A percentile compares a stretch with the other conserved stretches of the same genome.
These are phyloP conservation scores for Pichia sp. DNA, from an alignment of 1,139 yeast species.

Conservation along the genomic window DNA sequence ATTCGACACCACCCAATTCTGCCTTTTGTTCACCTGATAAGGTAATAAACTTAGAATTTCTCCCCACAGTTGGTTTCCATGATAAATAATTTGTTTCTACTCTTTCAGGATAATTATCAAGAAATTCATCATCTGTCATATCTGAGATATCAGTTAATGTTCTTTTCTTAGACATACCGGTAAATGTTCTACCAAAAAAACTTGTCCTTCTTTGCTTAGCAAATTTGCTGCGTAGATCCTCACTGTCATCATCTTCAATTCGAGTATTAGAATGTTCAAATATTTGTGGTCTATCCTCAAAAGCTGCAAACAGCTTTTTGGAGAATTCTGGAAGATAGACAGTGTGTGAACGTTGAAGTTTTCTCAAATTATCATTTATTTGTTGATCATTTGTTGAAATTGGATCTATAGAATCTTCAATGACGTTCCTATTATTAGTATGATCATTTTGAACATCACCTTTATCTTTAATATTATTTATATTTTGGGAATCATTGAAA, in stretches of 20 bases:
- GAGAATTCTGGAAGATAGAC: conserved; percentile 11
- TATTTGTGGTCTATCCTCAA: conserved; percentile 1
- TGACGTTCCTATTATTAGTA: not conserved
- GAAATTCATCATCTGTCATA: conserved; percentile 24
- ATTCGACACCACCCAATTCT: conserved; percentile 96
- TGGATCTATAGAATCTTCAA: conserved; percentile 7
- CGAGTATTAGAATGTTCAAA: conserved; percentile 11
- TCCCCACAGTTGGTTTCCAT: conserved; percentile 87
- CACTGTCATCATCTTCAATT: not conserved
- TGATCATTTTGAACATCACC: conserved; percentile 3
- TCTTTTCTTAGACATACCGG: conserved; percentile 15
- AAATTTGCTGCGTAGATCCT: not conserved
- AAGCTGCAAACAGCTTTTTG: conserved; percentile 1
- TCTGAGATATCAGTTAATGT: conserved; percentile 15
- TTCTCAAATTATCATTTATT: conserved; percentile 3
- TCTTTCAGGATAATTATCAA: conserved; percentile 19
- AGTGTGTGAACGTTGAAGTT: conserved; percentile 7
- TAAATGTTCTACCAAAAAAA: conserved; percentile 23
- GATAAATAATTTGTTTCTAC: conserved; percentile 50
- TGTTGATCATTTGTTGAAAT: conserved; percentile 6
- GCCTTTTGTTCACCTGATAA: conserved; percentile 79
- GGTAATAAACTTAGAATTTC: conserved; percentile 87
- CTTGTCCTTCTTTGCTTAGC: conserved; percentile 20
- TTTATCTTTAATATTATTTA: conserved; percentile 2
- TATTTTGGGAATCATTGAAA: not conserved